Conservation (phyloP, 805 yeast genomes). For the Kazachstania africana region DNA sequence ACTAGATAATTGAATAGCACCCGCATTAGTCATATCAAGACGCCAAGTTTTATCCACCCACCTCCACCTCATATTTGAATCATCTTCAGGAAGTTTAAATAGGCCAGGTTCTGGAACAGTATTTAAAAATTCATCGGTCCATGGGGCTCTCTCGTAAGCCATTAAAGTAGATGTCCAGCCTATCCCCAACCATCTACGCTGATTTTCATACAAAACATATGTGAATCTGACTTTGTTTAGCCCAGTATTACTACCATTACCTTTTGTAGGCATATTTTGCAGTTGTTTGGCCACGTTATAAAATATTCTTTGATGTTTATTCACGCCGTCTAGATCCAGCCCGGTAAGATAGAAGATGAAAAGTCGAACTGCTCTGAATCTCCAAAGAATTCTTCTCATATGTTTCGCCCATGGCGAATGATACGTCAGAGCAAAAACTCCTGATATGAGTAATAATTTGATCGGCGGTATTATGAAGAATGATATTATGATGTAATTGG, state of each 20-base stretch:
- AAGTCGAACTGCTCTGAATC: slow-evolving; percentile 53
- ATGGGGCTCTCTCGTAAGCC: slow-evolving; percentile 86
- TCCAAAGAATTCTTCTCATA: slow-evolving; percentile 74
- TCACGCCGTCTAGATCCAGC: slow-evolving; percentile 50
- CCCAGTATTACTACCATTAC: slow-evolving; percentile 13
- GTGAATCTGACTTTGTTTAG: slow-evolving; percentile 60
- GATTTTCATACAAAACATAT: slow-evolving; percentile 86
- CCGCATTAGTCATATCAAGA: slow-evolving; percentile 79
- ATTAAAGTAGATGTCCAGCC: slow-evolving; percentile 94
- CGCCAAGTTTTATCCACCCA: slow-evolving; percentile 95
- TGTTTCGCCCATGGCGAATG: slow-evolving; percentile 76
- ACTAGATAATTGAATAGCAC: slow-evolving; percentile 61
- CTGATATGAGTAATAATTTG: slow-evolving; percentile 43
- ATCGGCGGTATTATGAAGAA: slow-evolving; percentile 61
- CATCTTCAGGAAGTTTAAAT: slow-evolving; percentile 71
- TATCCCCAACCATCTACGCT: slow-evolving; percentile 92
- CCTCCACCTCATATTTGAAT: slow-evolving; percentile 66
- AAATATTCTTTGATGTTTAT: slow-evolving; percentile 31
- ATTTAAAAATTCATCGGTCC: slow-evolving; percentile 94
- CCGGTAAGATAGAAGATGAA: slow-evolving; percentile 77
- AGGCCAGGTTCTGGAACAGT: slow-evolving; percentile 68
- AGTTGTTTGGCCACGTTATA: slow-evolving; percentile 30
- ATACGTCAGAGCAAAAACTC: slow-evolving; percentile 56
- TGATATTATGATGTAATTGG: slow-evolving; percentile 62
- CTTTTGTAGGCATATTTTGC: slow-evolving; percentile 24